These are phyloP conservation scores for Flaveria ramosissima DNA, from an alignment of 129 eudicot genomes.

Conservation along the genomic window DNA sequence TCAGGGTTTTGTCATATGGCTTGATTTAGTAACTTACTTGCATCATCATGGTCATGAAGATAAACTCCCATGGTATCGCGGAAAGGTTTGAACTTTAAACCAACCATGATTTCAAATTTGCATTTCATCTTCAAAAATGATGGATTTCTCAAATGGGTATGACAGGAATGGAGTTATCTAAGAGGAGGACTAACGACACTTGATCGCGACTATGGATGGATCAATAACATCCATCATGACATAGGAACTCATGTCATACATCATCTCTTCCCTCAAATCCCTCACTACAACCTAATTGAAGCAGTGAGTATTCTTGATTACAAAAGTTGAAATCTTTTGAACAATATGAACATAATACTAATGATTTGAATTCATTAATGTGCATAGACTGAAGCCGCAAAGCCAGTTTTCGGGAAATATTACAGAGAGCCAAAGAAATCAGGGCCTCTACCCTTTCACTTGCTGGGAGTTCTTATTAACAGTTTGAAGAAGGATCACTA, in stretches of 20 bases:
- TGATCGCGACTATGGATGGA: constrained; percentile 98
- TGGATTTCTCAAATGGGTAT: background rate
- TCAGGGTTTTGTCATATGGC: constrained; percentile 84
- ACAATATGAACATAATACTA: constrained; percentile 16
- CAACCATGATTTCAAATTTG: constrained; percentile 6
- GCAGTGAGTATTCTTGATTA: constrained; percentile 49
- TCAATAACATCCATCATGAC: constrained; percentile 95
- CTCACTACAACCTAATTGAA: constrained; percentile 88
- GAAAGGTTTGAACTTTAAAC: constrained; percentile 58
- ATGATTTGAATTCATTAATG: constrained; percentile 8
- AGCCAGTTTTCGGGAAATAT: constrained; percentile 74
- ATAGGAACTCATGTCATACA: constrained; percentile 96
- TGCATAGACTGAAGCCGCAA: constrained; percentile 76
- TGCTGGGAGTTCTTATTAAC: constrained; percentile 56
- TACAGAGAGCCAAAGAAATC: constrained; percentile 80
- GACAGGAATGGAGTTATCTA: constrained; percentile 95
- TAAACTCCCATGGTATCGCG: constrained; percentile 95
- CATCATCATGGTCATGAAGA: constrained; percentile 96
- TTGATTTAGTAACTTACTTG: constrained; percentile 85
- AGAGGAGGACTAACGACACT: constrained; percentile 96
- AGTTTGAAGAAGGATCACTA: constrained; percentile 85
- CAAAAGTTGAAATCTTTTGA: background rate
- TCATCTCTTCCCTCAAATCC: constrained; percentile 99
- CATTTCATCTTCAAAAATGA: constrained; percentile 4
- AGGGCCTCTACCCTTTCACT: constrained; percentile 68